Evolutionary conservation across 2,329 filamentous ascomycete species (phyloP).

Genomic region (Neofusicoccum kwambonambiense): DNA sequence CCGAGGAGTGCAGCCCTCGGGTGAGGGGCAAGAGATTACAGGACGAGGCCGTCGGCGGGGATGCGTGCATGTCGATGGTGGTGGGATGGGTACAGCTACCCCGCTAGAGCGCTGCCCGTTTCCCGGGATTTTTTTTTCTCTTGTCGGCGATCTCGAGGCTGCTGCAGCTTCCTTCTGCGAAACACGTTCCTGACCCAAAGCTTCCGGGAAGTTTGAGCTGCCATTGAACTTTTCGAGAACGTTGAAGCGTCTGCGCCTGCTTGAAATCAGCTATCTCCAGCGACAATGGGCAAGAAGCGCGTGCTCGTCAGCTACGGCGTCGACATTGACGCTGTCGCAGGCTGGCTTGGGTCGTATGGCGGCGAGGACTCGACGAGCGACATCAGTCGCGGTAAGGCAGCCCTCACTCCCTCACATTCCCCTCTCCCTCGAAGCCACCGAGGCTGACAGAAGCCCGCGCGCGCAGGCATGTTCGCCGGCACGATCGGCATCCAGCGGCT

Average conservation of each 20-base stretch:
- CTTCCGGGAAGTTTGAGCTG: background rate
- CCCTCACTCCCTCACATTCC: background rate
- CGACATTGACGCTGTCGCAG: conserved; percentile 71
- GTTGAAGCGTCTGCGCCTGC: background rate
- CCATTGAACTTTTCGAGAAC: background rate
- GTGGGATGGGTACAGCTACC: too few species aligned
- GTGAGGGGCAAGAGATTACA: too few species aligned
- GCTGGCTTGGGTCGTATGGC: conserved; percentile 74
- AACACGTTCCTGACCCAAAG: background rate
- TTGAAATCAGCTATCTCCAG: background rate
- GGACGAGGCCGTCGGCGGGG: too few species aligned
- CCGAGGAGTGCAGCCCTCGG: too few species aligned
- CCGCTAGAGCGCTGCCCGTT: background rate
- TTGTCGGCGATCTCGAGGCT: background rate
- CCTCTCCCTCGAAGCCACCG: too few species aligned
- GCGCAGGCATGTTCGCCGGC: conserved; percentile 64
- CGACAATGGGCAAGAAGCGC: conserved; percentile 49
- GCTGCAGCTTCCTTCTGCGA: background rate
- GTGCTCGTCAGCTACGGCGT: conserved; percentile 64
- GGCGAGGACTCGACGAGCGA: conserved; percentile 71
- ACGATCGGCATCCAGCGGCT: conserved; percentile 65
- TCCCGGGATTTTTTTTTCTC: background rate
- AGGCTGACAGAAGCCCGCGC: background rate
- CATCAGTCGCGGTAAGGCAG: conserved; percentile 61
- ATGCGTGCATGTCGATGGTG: too few species aligned